A percentile compares a stretch with the other conserved stretches of the same genome.
Conservation (phyloP, 2,329 filamentous ascomycete genomes). For the Pseudogymnoascus sp. region DNA sequence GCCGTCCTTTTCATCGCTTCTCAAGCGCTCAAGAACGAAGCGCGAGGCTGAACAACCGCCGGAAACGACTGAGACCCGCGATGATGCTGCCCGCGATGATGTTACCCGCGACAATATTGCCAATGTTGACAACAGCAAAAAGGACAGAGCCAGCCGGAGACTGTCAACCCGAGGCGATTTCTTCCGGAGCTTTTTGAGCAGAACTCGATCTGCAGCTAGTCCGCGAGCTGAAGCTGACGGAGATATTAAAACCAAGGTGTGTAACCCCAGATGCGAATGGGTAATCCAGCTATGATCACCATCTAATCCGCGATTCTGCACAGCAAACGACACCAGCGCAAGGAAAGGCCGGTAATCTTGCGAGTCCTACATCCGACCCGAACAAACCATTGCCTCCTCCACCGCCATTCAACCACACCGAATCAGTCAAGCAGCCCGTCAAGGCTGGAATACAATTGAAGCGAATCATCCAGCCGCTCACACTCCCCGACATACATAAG, state of each 20-base stretch:
- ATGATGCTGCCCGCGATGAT: neutral
- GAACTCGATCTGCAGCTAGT: neutral
- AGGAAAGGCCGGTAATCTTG: neutral
- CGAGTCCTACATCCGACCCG: slow-evolving; percentile 31
- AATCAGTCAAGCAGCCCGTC: slow-evolving; percentile 25
- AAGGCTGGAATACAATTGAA: slow-evolving; percentile 40
- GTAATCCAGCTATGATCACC: neutral
- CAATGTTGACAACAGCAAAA: neutral
- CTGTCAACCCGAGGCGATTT: slow-evolving; percentile 1
- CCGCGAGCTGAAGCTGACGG: neutral
- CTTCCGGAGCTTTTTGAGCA: neutral
- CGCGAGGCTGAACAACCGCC: slow-evolving; percentile 15
- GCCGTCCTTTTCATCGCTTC: slow-evolving; percentile 25
- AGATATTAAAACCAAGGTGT: neutral
- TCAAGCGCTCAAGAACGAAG: slow-evolving; percentile 19
- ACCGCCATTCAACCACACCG: slow-evolving; percentile 35
- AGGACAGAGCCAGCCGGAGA: slow-evolving; percentile 2
- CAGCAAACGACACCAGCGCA: neutral
- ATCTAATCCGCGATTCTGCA: neutral
- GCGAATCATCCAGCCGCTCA: slow-evolving; percentile 53
- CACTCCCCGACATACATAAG: slow-evolving; percentile 54
- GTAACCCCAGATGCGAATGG: neutral
- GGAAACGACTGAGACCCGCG: neutral
- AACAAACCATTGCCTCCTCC: slow-evolving; percentile 53
- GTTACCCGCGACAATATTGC: neutral